Percentiles rank a stretch among this genome's conserved stretches.
Conservation (phyloP, 2,329 filamentous ascomycete genomes). For the Arthrobotrys sinensis region DNA sequence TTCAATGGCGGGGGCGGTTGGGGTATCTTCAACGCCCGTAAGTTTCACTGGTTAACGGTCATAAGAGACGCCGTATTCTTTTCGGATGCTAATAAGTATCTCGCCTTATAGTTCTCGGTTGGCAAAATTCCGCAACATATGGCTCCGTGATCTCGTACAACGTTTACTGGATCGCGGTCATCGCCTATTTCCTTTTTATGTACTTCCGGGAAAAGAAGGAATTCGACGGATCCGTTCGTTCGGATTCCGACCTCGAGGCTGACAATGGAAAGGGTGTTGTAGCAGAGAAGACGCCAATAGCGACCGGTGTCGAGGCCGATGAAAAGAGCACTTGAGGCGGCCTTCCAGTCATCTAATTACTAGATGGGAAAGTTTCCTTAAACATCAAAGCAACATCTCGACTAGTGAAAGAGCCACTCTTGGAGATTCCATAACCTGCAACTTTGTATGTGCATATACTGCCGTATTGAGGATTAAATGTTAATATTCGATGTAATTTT, state of each 20-base stretch:
- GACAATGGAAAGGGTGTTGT: slow-evolving; percentile 47
- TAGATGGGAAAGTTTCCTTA: neutral
- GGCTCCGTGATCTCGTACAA: slow-evolving; percentile 91
- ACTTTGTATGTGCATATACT: neutral
- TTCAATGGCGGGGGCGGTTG: slow-evolving; percentile 82
- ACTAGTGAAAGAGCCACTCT: neutral
- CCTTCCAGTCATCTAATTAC: neutral
- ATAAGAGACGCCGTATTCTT: neutral
- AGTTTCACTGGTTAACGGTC: slow-evolving; percentile 16
- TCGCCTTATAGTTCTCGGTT: slow-evolving; percentile 76
- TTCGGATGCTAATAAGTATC: slow-evolving; percentile 21
- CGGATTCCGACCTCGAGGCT: slow-evolving; percentile 51
- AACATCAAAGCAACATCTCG: slow-evolving; percentile 2
- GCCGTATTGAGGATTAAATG: neutral
- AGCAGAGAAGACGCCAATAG: slow-evolving; percentile 19
- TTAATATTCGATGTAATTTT: slow-evolving; percentile 10
- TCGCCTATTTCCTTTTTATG: slow-evolving; percentile 76
- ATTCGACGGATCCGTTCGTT: neutral
- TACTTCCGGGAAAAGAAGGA: slow-evolving; percentile 76
- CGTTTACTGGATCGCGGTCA: slow-evolving; percentile 84
- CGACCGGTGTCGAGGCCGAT: slow-evolving; percentile 43
- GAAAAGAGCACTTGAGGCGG: slow-evolving; percentile 38
- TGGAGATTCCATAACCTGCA: neutral
- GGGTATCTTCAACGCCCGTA: slow-evolving; percentile 84
- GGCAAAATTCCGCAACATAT: slow-evolving; percentile 90